Evolutionary conservation across 495 filamentous ascomycete species (phyloP), one percentile per base, ranked within the genome.

Genomic region (Hyaloscypha hepaticicola): DNA sequence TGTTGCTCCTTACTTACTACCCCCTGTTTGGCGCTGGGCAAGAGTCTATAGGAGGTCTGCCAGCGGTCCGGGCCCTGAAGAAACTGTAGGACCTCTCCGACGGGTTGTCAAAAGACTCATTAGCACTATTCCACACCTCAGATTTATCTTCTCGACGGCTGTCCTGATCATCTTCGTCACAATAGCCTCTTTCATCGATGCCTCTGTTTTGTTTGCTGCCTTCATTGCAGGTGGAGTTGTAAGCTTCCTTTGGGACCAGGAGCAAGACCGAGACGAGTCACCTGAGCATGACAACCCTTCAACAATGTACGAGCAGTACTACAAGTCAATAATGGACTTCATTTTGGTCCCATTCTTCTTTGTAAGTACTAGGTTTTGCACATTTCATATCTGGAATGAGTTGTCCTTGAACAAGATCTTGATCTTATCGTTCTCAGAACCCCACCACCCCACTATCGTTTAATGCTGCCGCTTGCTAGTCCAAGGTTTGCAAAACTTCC

Each of bases 301-400:
- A 2, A 27, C 28, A 2, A 75, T 86, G 6, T 92, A 86, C 67
- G 78, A 83, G 26, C 66, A 70, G 8, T 91, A 89, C 72, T 87
- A 84, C 65, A 70, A 73, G 3, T 70, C 77, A 49, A 72, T 80
- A 0, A 78, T 86, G 9, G 62, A 75, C 8, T 78, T 77, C 26
- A 78, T 93, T 2, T 75, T 95, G 0, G 83, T 84, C 26, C 89
- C 91, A 0, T 82, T 92, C 55, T 94, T 95, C 77, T 96, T 95
- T 67, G 87, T 85, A 70, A 75, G 81, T 61, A 19, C 16, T 0
- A 1, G 1, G 73, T 3, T 29, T 28, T 4, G 12, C 19, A 16
- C 16, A 4, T 4, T 41, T 41, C 12, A 45, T 45, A 8, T 45
- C 19, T 14, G 38, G 38, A 33, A 12, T n/a, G n/a, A n/a, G n/a